Conservation (phyloP, 2,329 filamentous ascomycete species). For the Trichoderma sp. region DNA sequence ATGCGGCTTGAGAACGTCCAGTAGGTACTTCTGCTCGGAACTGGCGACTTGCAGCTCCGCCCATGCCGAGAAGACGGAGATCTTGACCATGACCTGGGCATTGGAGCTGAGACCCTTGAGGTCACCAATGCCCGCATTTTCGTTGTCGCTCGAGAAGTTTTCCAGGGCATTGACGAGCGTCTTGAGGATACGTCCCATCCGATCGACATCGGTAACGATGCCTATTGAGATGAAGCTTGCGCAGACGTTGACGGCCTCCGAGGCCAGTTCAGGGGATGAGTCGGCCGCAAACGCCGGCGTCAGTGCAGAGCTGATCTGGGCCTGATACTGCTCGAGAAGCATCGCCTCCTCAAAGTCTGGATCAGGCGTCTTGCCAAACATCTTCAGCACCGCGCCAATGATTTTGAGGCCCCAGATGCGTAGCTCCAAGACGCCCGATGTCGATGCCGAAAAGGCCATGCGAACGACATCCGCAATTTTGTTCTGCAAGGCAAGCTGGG, state of each 20-base stretch:
- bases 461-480: constrained; percentile 90
- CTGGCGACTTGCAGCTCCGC: constrained; percentile 95
- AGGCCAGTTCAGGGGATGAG: constrained; percentile 92
- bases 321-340: constrained; percentile 95
- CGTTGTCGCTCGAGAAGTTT: constrained; percentile 81
- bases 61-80: constrained; percentile 96
- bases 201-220: constrained; percentile 94
- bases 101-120: constrained; percentile 91
- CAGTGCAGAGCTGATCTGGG: constrained; percentile 93
- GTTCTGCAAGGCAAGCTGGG: constrained; percentile 76
- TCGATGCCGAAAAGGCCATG: constrained; percentile 97
- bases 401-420: constrained; percentile 91
- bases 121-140: constrained; percentile 87
- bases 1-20: constrained; percentile 86
- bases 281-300: constrained; percentile 95
- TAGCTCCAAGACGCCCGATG: constrained; percentile 85
- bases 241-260: constrained; percentile 95
- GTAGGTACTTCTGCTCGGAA: constrained; percentile 84
- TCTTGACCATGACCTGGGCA: constrained; percentile 97
- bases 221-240: constrained; percentile 97
- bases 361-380: constrained; percentile 94
- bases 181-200: constrained; percentile 98
- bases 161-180: constrained; percentile 87
- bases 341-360: constrained; percentile 98
- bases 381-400: constrained; percentile 88